Percentiles rank a stretch among this genome's conserved stretches.
phyloP scores from a whole-genome alignment of 345 rosid genomes.

The Lepidium didymum region DNA sequence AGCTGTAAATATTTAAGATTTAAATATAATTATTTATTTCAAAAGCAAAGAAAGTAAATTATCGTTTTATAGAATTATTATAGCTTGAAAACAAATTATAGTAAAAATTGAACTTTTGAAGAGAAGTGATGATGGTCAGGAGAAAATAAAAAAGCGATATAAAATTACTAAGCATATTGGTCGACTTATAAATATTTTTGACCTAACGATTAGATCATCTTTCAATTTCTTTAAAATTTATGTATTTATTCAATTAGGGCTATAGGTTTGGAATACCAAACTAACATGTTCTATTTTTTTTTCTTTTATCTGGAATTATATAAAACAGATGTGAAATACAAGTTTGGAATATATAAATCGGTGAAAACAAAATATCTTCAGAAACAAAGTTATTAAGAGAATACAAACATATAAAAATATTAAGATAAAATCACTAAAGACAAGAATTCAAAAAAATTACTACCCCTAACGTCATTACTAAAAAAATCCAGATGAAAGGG shows the following conservation, averaged over 20 bases:
- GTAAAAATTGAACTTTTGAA: background rate
- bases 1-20: background rate
- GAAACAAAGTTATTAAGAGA: no score
- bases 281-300: no score
- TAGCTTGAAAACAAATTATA: background rate
- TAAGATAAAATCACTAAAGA: no score
- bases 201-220: background rate
- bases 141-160: background rate
- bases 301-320: no score
- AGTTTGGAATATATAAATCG: no score
- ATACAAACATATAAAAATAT: no score
- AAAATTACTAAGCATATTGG: background rate
- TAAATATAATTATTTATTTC: background rate
- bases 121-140: background rate
- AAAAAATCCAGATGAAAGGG: no score
- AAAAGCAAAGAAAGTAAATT: background rate
- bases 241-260: background rate
- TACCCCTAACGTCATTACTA: no score
- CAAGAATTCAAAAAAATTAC: no score
- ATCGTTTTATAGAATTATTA: background rate
- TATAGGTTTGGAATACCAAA: background rate
- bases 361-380: no score
- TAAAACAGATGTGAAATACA: no score
- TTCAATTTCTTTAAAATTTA: background rate
- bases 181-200: background rate